Percentiles rank a stretch among this genome's conserved stretches.
These are phyloP conservation scores for Pisolithus marmoratus DNA, from an alignment of 768 basidiomycete species.

Conservation along the genomic window DNA sequence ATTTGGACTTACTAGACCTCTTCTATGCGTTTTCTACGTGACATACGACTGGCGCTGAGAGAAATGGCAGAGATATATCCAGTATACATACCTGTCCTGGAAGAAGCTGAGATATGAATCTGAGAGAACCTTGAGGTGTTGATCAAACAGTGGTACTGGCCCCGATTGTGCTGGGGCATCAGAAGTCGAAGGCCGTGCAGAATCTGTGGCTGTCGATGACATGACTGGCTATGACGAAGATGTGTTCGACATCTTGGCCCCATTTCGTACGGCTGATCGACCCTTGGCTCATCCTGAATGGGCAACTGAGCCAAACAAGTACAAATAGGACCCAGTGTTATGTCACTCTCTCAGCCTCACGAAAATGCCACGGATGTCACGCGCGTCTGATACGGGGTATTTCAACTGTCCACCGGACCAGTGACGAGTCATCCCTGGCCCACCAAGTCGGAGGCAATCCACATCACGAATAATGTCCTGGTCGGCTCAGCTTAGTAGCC, in stretches of 20 bases:
- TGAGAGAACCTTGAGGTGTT: conserved; percentile 59
- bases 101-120: conserved; percentile 81
- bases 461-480: conserved; percentile 4
- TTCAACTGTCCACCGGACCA: background rate
- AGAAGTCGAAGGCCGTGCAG: conserved; percentile 21
- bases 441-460: background rate
- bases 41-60: conserved; percentile 14
- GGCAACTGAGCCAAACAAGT: conserved; percentile 18
- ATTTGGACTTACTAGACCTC: conserved; percentile 65
- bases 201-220: conserved; percentile 16
- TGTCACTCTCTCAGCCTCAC: background rate
- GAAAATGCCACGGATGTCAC: background rate
- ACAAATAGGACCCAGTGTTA: conserved; percentile 9
- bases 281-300: conserved; percentile 1
- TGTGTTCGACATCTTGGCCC: background rate
- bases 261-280: background rate
- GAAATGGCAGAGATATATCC: conserved; percentile 8
- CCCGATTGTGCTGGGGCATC: conserved; percentile 34
- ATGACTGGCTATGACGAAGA: background rate
- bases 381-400: background rate
- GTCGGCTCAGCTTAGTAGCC: background rate
- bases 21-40: conserved; percentile 70
- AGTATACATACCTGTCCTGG: conserved; percentile 62
- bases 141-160: conserved; percentile 66
- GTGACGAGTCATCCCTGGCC: background rate